Percentiles rank a stretch among this genome's conserved stretches.
Conservation (phyloP, 805 yeast genomes). For the Suhomyces xylopsoci region DNA sequence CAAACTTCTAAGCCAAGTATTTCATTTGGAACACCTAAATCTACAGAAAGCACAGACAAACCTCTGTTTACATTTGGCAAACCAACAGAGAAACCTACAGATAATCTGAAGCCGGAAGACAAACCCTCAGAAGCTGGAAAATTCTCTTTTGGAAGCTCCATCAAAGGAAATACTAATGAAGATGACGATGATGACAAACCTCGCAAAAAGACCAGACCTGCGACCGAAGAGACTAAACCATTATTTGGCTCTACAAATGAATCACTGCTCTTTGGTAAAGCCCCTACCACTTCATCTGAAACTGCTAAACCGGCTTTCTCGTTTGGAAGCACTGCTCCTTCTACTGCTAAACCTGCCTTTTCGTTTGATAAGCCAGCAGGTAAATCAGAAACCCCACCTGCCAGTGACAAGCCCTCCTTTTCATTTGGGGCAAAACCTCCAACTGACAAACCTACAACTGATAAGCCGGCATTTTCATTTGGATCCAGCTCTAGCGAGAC, state of each 20-base stretch:
- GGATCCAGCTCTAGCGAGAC: conserved; percentile 3
- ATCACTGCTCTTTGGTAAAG: not conserved
- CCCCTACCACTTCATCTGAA: not conserved
- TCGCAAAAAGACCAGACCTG: not conserved
- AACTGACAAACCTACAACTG: not conserved
- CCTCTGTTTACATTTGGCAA: not conserved
- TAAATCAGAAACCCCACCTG: conserved; percentile 4
- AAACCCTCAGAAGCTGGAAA: not conserved
- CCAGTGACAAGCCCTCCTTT: conserved; percentile 10
- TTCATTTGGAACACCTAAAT: not conserved
- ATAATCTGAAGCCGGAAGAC: not conserved
- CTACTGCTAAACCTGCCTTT: conserved; percentile 11
- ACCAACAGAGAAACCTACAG: not conserved
- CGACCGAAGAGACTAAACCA: conserved; percentile 3
- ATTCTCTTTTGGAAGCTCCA: conserved; percentile 12
- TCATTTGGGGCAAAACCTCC: conserved; percentile 15
- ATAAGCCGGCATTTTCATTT: conserved; percentile 13
- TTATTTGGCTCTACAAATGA: conserved; percentile 14
- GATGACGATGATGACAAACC: conserved; percentile 1
- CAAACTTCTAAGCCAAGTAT: not conserved
- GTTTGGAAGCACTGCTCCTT: not conserved
- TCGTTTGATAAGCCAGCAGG: conserved; percentile 13
- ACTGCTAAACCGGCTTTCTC: not conserved
- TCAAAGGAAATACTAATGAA: conserved; percentile 2
- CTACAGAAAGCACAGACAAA: not conserved